Percentiles rank a stretch among this genome's conserved stretches.
Conservation (phyloP, 2,329 filamentous ascomycete genomes). For the Fusarium lyarnte region DNA sequence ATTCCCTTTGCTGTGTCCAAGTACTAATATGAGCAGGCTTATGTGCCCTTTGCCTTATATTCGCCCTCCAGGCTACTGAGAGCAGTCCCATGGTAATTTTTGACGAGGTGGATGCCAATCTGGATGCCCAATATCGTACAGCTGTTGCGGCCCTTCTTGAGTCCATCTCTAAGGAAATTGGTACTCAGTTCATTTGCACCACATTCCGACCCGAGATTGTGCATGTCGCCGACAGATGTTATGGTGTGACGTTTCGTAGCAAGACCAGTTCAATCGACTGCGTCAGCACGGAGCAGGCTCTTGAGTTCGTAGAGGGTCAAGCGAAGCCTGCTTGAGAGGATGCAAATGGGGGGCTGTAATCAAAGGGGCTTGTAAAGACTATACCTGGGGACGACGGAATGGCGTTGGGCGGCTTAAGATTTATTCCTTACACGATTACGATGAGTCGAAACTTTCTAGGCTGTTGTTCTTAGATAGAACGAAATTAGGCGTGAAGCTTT, state of each 20-base stretch:
- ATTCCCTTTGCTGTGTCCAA: neutral
- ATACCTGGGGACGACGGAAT: slow-evolving; percentile 29
- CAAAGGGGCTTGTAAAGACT: slow-evolving; percentile 33
- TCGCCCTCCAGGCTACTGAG: slow-evolving; percentile 98
- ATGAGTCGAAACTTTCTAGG: slow-evolving; percentile 25
- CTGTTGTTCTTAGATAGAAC: slow-evolving; percentile 24
- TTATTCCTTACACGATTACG: slow-evolving; percentile 41
- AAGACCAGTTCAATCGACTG: slow-evolving; percentile 96
- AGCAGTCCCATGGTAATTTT: slow-evolving; percentile 99
- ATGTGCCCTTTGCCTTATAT: slow-evolving; percentile 96
- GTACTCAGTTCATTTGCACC: slow-evolving; percentile 93
- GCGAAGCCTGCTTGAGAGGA: slow-evolving; percentile 47
- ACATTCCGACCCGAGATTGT: slow-evolving; percentile 98
- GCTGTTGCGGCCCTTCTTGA: slow-evolving; percentile 91
- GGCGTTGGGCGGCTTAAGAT: slow-evolving; percentile 42
- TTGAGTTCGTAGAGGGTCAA: slow-evolving; percentile 95
- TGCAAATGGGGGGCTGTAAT: neutral
- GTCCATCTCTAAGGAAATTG: slow-evolving; percentile 74
- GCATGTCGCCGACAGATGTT: slow-evolving; percentile 94
- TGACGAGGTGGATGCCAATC: slow-evolving; percentile 97
- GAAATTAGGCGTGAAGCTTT: slow-evolving; percentile 22
- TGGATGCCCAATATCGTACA: slow-evolving; percentile 97
- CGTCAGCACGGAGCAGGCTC: slow-evolving; percentile 84
- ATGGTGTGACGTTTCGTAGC: slow-evolving; percentile 91
- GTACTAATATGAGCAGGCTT: slow-evolving; percentile 66